A percentile compares a stretch with the other conserved stretches of the same genome.
Evolutionary conservation across 2,329 filamentous ascomycete genomes (phyloP).

Genomic region (Truncatella angustata): DNA sequence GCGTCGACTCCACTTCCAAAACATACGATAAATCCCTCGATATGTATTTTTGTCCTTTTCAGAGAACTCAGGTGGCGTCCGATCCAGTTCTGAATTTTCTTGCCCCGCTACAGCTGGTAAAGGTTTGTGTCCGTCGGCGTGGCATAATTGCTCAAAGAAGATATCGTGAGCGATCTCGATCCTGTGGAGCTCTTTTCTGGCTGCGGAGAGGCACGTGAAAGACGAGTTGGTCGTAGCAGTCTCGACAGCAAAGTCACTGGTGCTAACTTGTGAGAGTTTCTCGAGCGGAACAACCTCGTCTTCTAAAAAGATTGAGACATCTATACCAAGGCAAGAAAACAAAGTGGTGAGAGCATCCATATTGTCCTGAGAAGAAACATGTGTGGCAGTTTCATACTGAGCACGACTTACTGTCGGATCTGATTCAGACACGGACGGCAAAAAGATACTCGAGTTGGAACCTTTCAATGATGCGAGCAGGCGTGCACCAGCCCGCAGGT

Average conservation of each 20-base stretch:
- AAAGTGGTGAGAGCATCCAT: neutral
- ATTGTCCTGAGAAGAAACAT: neutral
- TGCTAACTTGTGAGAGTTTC: neutral
- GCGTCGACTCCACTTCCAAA: neutral
- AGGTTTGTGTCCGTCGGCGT: neutral
- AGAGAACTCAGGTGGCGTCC: too few relatives aligned
- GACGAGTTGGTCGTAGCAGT: neutral
- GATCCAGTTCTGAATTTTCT: neutral
- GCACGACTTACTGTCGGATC: too few relatives aligned
- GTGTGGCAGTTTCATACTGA: too few relatives aligned
- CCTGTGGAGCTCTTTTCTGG: neutral
- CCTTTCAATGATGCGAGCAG: neutral
- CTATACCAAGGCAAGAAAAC: neutral
- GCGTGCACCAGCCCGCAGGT: neutral
- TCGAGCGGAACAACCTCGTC: neutral
- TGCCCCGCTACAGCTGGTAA: neutral
- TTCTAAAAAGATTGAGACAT: neutral
- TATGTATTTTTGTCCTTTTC: neutral
- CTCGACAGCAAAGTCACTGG: neutral
- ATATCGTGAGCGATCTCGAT: neutral
- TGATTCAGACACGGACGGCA: too few relatives aligned
- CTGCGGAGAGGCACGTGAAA: neutral
- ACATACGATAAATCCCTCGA: neutral
- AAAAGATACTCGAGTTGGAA: too few relatives aligned
- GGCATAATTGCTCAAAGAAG: neutral